Base-by-base conservation (phyloP, 331 rosid species). In the Spiraea crenata region DNA sequence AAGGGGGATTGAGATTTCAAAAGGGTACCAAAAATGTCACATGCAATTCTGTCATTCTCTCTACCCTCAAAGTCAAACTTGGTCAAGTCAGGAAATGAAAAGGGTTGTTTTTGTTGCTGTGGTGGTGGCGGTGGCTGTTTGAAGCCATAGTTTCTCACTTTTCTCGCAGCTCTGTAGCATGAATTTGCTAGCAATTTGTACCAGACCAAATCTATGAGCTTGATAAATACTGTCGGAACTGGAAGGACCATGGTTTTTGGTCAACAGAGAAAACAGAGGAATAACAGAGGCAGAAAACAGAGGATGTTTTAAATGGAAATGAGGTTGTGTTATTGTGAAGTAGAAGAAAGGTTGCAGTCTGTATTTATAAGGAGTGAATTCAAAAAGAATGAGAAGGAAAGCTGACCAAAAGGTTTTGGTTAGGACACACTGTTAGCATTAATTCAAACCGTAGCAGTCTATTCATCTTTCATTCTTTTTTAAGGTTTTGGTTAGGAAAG, bases 171-270 rank as follows among this genome's bases (percentile, higher is more conserved):
- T 82, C 57, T 85, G 63, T 82, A 81, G 8, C 65, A 86, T 54
- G 96, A 79, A 69, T 82, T 90, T 12, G 98, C 88, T 31, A 90
- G 77, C 15, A 85, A 73, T 63, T 88, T 87, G 89, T 86, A 81
- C 35, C 85, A 62, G 6, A 92, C 72, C 92, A 76, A 82, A n/a
- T 88, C 83, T 12, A 56, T 73, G 19, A 88, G 85, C 78, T 84
- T 88, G 6, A 82, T 77, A 57, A 85, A 73, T 15, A 79, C 87
- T 79, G 74, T 71, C n/a, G n/a, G n/a, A n/a, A n/a, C n/a, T 34
- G 89, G 88, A 64, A 89, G 84, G 41, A 81, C 86, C 89, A 82
- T 86, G 73, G 35, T 61, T 45, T 46, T 39, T 48, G 1, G 19
- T 69, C 17, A 25, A 25, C 31, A 45, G 64, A 54, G 62, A 13